Percentiles rank a stretch among this genome's conserved stretches.
These are phyloP conservation scores for Pseudomonodictys pantanalensis DNA, from an alignment of 495 filamentous ascomycete genomes.

Conservation along the genomic window DNA sequence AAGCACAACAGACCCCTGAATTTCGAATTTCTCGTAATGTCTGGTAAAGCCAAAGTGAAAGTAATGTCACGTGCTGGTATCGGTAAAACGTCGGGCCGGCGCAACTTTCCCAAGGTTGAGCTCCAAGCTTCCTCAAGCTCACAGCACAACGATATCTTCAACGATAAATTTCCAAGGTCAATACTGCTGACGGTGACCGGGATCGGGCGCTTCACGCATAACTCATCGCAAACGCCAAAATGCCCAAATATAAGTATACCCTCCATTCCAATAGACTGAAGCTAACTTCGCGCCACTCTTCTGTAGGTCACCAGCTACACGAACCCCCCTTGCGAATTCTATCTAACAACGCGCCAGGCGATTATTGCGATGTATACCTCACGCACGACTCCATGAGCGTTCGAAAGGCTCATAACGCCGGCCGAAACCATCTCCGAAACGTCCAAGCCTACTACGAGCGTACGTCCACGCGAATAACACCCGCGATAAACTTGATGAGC, in stretches of 20 bases:
- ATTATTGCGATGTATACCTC: conserved; percentile 99
- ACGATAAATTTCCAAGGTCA: no score
- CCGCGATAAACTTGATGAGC: not conserved
- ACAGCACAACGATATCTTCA: no score
- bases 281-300: conserved; percentile 64
- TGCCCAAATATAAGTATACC: conserved; percentile 76
- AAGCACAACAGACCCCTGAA: no score
- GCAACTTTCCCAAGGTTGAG: no score
- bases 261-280: conserved; percentile 7
- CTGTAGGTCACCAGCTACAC: conserved; percentile 52
- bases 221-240: conserved; percentile 42
- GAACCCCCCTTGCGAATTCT: not conserved
- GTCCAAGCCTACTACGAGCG: conserved; percentile 98
- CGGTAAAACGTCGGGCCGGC: no score
- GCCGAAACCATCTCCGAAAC: conserved; percentile 93
- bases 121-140: no score
- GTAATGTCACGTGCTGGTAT: no score
- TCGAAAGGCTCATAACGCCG: conserved; percentile 95
- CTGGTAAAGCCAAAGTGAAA: no score
- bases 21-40: no score
- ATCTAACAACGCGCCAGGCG: conserved; percentile 54
- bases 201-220: no score
- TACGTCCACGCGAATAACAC: conserved; percentile 43
- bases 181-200: no score
- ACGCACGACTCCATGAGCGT: conserved; percentile 99